Evolutionary conservation across 2,329 filamentous ascomycete species (phyloP), one percentile per base, ranked within the genome.

Genomic region (Dothideomycetidae sp.): DNA sequence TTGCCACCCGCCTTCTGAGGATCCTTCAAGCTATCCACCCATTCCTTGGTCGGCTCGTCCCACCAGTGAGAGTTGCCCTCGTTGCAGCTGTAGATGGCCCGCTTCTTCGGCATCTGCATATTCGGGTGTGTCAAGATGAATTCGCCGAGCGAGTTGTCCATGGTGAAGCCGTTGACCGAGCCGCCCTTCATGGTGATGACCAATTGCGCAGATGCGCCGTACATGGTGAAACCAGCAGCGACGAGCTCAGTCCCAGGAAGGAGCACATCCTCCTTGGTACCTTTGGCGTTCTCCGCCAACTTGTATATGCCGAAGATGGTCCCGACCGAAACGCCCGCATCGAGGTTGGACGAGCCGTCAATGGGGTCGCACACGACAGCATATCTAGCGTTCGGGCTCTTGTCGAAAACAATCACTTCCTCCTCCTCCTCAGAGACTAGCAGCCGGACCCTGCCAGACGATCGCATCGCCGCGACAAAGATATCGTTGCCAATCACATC

Each of bases 221-320:
- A 98, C 90, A 98, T 98, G 62, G 90, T 98, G 71, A 98, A 98
- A n/a, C 90, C 90, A 14, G 83, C 78, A 23, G 90, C 88, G 13
- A 96, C 73, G 48, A 96, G 74, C 62, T 94, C 86, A 2, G 81
- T 88, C 40, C 90, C 90, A 1, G 90, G 81, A 60, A 77, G 78
- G 42, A 96, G 72, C 43, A 98, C 73, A 58, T 96, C 86, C 53
- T 92, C 84, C 50, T 81, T 78, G 42, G 71, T 78, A 46, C 81
- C 81, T 42, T 64, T 68, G 10, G 79, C 76, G 46, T 71, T 77
- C 10, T 92, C 83, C 42, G 78, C 73, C 14, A 96, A 75, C 67
- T 86, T 85, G 71, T 90, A 90, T 51, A 98, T 75, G 47, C 75
- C 86, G 57, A 96, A 96, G 61, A 98, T 96, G 48, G 90, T 96